Percentiles rank a stretch among this genome's conserved stretches.
Conservation (phyloP, 441 rosid species). For the Brassica hybrid region DNA sequence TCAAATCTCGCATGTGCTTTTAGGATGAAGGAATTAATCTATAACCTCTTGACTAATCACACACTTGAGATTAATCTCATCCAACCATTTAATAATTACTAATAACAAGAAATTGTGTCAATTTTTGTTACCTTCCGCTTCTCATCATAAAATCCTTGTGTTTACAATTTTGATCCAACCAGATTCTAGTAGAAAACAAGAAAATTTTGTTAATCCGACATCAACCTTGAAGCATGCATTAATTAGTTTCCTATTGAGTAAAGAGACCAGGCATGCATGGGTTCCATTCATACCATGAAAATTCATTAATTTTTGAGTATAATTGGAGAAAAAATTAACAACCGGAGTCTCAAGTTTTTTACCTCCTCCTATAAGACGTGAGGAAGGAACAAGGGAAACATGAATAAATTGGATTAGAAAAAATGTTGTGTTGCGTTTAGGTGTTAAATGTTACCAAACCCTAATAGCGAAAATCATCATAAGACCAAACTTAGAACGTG, state of each 20-base stretch:
- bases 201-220: slow-evolving; percentile 5
- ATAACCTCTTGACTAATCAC: slow-evolving; percentile 43
- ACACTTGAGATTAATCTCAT: slow-evolving; percentile 53
- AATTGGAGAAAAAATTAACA: slow-evolving; percentile 42
- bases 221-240: background rate
- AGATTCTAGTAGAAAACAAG: background rate
- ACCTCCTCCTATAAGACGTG: background rate
- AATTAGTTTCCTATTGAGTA: background rate
- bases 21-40: slow-evolving; percentile 58
- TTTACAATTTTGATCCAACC: background rate
- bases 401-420: background rate
- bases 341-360: background rate
- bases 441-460: slow-evolving; percentile 11
- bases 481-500: slow-evolving; percentile 37
- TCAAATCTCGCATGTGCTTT: slow-evolving; percentile 47
- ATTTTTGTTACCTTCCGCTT: background rate
- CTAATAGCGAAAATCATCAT: slow-evolving; percentile 21
- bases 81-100: slow-evolving; percentile 55
- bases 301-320: slow-evolving; percentile 56
- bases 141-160: background rate
- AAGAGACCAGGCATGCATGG: background rate
- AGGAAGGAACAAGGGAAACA: slow-evolving; percentile 1
- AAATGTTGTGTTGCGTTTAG: slow-evolving; percentile 14
- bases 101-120: slow-evolving; percentile 3
- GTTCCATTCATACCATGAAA: slow-evolving; percentile 70